Percentiles rank a stretch among this genome's conserved stretches.
Conservation (phyloP, 768 basidiomycete species). For the Leccinum obscurum region DNA sequence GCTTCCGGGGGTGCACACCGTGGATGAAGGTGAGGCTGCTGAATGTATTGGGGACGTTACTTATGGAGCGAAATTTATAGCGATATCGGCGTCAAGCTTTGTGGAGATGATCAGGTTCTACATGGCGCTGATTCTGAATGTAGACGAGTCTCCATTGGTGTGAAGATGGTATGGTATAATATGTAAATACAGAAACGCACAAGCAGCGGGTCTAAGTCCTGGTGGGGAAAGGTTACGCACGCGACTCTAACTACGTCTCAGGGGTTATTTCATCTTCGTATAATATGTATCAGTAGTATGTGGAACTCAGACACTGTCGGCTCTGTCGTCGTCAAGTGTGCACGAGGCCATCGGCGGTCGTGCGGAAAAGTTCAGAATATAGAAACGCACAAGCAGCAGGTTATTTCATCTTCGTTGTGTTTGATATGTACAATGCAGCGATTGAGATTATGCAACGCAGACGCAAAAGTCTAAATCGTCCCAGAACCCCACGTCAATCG, state of each 20-base stretch:
- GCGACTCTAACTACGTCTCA: too few relatives aligned
- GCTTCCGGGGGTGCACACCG: slow-evolving; percentile 57
- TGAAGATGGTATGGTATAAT: not conserved
- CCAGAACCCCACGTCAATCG: slow-evolving; percentile 34
- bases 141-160: slow-evolving; percentile 47
- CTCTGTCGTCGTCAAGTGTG: not conserved
- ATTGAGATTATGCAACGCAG: slow-evolving; percentile 3
- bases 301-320: not conserved
- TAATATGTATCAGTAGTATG: not conserved
- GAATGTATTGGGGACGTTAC: not conserved
- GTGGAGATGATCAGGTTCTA: slow-evolving; percentile 70
- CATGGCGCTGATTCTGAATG: slow-evolving; percentile 62
- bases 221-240: too few relatives aligned
- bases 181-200: too few relatives aligned
- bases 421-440: slow-evolving; percentile 2
- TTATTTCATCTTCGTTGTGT: not conserved
- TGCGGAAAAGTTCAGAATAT: not conserved
- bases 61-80: slow-evolving; percentile 22
- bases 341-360: not conserved
- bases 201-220: too few relatives aligned
- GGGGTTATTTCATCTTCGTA: too few relatives aligned
- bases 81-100: slow-evolving; percentile 49
- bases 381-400: not conserved
- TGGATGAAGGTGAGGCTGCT: slow-evolving; percentile 60
- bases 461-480: not conserved